Conservation (phyloP, 2,329 filamentous ascomycete genomes). For the Pseudogymnoascus sp. region DNA sequence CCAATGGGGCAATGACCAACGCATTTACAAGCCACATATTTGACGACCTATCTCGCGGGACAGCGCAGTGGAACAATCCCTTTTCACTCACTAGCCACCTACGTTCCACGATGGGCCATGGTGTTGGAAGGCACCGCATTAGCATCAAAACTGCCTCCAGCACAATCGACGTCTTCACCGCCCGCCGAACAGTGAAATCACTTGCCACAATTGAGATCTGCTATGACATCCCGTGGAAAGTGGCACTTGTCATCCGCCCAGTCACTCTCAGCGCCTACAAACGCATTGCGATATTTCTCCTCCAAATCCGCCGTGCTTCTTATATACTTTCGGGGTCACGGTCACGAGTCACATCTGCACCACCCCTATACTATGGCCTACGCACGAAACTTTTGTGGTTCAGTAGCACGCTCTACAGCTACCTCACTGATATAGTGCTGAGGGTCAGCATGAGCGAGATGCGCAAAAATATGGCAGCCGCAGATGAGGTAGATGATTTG, state of each 20-base stretch:
- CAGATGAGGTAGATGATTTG: slow-evolving; percentile 75
- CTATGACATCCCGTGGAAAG: slow-evolving; percentile 60
- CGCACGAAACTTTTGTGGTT: slow-evolving; percentile 72
- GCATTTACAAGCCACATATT: slow-evolving; percentile 64
- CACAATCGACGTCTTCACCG: slow-evolving; percentile 36
- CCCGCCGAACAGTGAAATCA: slow-evolving; percentile 51
- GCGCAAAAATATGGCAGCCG: slow-evolving; percentile 45
- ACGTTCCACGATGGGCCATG: slow-evolving; percentile 57
- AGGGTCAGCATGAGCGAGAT: slow-evolving; percentile 51
- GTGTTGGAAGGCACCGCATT: slow-evolving; percentile 54
- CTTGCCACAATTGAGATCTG: slow-evolving; percentile 56
- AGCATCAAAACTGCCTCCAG: slow-evolving; percentile 45
- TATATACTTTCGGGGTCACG: slow-evolving; percentile 54
- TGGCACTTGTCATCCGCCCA: slow-evolving; percentile 64
- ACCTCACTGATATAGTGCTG: slow-evolving; percentile 67
- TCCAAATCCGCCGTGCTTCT: slow-evolving; percentile 68
- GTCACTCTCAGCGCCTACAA: slow-evolving; percentile 60
- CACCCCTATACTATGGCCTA: slow-evolving; percentile 48
- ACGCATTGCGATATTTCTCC: slow-evolving; percentile 62
- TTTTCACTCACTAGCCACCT: slow-evolving; percentile 73
- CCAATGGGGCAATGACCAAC: slow-evolving; percentile 61
- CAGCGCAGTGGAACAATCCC: slow-evolving; percentile 64
- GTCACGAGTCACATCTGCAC: slow-evolving; percentile 36
- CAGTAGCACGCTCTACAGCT: slow-evolving; percentile 63
- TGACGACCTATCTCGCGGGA: slow-evolving; percentile 58